These are phyloP conservation scores for Candida freyschussii DNA, from an alignment of 1,139 yeast species.

Conservation along the genomic window DNA sequence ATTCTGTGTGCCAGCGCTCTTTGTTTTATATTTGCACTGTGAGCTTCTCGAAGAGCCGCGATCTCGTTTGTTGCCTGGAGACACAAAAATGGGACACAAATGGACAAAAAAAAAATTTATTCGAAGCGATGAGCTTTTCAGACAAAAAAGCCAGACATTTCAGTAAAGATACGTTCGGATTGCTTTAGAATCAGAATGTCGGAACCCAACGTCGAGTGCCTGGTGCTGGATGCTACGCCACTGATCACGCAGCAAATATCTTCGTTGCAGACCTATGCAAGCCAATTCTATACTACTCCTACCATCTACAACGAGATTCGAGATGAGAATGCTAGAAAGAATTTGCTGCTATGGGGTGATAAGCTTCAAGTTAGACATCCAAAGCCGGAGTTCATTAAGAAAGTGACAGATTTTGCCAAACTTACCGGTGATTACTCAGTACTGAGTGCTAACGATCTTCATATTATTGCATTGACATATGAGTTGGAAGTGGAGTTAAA, in stretches of 20 bases:
- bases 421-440: slow-evolving; percentile 90
- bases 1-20: too few relatives aligned
- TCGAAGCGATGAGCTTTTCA: slow-evolving; percentile 18
- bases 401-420: slow-evolving; percentile 71
- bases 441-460: slow-evolving; percentile 85
- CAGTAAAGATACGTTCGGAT: too few relatives aligned
- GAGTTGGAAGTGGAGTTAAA: slow-evolving; percentile 75
- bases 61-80: slow-evolving; percentile 1
- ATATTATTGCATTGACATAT: slow-evolving; percentile 84
- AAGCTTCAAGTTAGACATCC: slow-evolving; percentile 70
- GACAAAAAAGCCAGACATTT: too few relatives aligned
- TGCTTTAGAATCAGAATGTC: too few relatives aligned
- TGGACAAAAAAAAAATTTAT: slow-evolving; percentile 1
- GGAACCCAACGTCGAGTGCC: slow-evolving; percentile 38
- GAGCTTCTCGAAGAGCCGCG: too few relatives aligned
- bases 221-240: slow-evolving; percentile 94
- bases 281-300: slow-evolving; percentile 78
- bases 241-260: slow-evolving; percentile 82
- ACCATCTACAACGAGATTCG: slow-evolving; percentile 83
- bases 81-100: not conserved
- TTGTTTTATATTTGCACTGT: too few relatives aligned
- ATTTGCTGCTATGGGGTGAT: slow-evolving; percentile 74
- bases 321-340: slow-evolving; percentile 80
- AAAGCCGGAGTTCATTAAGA: slow-evolving; percentile 52
- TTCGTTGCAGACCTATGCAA: slow-evolving; percentile 64